phyloP scores from a whole-genome alignment of 345 rosid species.

The Melaleuca alternifolia region DNA sequence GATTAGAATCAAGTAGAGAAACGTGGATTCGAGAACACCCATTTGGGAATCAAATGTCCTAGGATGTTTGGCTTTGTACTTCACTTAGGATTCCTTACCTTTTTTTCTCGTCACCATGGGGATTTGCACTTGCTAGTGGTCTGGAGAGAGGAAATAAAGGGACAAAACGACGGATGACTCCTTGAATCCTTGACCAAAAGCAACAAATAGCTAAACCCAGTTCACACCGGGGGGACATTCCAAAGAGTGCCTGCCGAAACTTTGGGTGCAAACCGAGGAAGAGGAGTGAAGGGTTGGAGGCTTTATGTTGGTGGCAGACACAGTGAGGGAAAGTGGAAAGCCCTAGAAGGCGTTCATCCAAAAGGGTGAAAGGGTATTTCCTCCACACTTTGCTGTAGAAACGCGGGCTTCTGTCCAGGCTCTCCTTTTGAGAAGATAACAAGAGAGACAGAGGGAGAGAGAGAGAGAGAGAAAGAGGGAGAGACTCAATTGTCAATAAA shows the following conservation, averaged over 20 bases:
- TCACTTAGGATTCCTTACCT: background rate
- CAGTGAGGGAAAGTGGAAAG: background rate
- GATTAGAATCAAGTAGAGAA: constrained; percentile 24
- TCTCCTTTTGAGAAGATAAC: constrained; percentile 32
- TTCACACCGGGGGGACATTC: background rate
- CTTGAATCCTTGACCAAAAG: background rate
- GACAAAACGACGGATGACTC: background rate
- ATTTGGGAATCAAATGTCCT: constrained; percentile 8
- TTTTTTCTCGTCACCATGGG: background rate
- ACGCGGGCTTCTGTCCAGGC: constrained; percentile 7
- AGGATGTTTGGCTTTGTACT: constrained; percentile 3
- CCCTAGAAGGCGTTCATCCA: background rate
- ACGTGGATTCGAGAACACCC: constrained; percentile 20
- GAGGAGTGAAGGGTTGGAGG: background rate
- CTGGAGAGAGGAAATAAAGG: background rate
- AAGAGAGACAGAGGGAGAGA: background rate
- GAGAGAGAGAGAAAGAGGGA: background rate
- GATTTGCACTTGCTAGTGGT: background rate
- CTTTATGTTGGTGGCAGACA: constrained; percentile 22
- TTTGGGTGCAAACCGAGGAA: constrained; percentile 8
- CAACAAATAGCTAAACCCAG: background rate
- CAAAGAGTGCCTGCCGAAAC: background rate
- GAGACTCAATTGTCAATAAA: background rate
- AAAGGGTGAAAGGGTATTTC: background rate
- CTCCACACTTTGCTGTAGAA: background rate